Conservation (phyloP, 768 basidiomycete genomes). For the Pleurotus salmoneostramineus region DNA sequence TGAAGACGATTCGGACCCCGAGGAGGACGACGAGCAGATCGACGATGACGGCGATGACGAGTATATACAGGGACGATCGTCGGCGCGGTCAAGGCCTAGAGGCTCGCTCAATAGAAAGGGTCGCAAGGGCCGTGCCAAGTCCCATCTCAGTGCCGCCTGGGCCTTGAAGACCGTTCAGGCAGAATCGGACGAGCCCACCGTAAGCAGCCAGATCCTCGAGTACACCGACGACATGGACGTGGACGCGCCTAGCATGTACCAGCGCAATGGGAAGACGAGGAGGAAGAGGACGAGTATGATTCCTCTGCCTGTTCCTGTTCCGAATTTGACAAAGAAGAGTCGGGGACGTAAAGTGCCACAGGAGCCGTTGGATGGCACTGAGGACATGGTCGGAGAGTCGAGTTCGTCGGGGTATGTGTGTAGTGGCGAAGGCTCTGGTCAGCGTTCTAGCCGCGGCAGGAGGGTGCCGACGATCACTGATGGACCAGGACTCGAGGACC, state of each 20-base stretch:
- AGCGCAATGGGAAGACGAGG: not conserved
- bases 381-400: conserved; percentile 1
- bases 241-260: not conserved
- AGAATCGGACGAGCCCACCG: not conserved
- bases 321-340: conserved; percentile 61
- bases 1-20: conserved; percentile 19
- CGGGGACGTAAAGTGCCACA: conserved; percentile 57
- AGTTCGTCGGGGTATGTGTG: not conserved
- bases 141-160: not conserved
- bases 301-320: conserved; percentile 49
- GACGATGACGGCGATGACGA: conserved; percentile 15
- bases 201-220: not conserved
- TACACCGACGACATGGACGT: conserved; percentile 9
- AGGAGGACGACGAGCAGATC: conserved; percentile 18
- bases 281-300: conserved; percentile 10
- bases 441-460: not conserved
- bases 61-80: conserved; percentile 2
- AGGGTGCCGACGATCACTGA: not conserved
- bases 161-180: not conserved
- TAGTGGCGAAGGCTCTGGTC: conserved; percentile 5
- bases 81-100: not conserved
- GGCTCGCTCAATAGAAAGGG: not conserved
- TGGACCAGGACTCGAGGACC: conserved; percentile 17
- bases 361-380: not conserved
- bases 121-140: not conserved